phyloP scores from a whole-genome alignment of 495 filamentous ascomycete genomes.

The Friedmanniomyces endolithicus region DNA sequence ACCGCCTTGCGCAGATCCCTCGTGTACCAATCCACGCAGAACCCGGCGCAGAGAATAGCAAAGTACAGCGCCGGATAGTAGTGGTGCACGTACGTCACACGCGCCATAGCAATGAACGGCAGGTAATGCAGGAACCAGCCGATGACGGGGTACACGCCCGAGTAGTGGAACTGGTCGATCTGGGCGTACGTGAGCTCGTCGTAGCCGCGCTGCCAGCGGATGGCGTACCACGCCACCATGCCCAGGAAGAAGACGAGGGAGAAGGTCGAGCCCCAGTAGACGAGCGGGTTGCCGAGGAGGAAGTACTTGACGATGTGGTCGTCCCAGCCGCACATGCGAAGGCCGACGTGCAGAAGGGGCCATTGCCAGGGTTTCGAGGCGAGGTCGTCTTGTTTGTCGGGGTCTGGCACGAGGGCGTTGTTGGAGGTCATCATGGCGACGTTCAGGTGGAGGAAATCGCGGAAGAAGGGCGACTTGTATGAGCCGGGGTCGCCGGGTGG shows the following conservation, averaged over 20 bases:
- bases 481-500: constrained; percentile 81
- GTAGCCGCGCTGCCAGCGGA: constrained; percentile 95
- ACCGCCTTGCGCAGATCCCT: constrained; percentile 46
- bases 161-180: constrained; percentile 87
- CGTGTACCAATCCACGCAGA: constrained; percentile 73
- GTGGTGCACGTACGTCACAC: constrained; percentile 97
- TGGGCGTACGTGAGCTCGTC: constrained; percentile 64
- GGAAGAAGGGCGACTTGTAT: constrained; percentile 91
- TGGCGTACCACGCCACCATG: constrained; percentile 67
- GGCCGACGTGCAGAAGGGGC: constrained; percentile 86
- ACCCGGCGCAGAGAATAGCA: constrained; percentile 79
- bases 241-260: constrained; percentile 59
- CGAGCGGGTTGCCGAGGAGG: constrained; percentile 87
- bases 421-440: constrained; percentile 99
- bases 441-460: constrained; percentile 94
- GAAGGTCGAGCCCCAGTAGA: constrained; percentile 88
- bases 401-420: constrained; percentile 93
- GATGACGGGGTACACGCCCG: constrained; percentile 78
- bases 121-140: constrained; percentile 96
- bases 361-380: constrained; percentile 98
- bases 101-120: constrained; percentile 92
- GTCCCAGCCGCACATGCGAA: constrained; percentile 98
- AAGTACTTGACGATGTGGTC: constrained; percentile 94
- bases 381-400: constrained; percentile 96
- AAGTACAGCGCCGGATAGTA: constrained; percentile 99